Conservation (phyloP, 495 filamentous ascomycete genomes). For the Penicillium chermesinum region DNA sequence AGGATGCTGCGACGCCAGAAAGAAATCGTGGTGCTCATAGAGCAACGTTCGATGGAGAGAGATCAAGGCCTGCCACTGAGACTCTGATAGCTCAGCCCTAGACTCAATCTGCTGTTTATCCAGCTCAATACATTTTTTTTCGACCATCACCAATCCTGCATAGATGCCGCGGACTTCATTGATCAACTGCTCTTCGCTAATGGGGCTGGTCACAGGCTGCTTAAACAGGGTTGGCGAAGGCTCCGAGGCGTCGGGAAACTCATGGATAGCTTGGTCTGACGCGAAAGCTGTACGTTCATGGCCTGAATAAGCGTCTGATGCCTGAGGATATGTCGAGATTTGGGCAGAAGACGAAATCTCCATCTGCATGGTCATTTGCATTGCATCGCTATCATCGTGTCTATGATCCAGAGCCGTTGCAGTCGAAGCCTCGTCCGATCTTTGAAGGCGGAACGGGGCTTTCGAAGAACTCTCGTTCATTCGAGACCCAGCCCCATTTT, state of each 20-base stretch:
- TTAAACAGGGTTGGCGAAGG: slow-evolving; percentile 26
- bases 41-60: slow-evolving; percentile 67
- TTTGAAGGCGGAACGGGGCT: neutral
- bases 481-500: neutral
- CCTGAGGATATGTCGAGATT: neutral
- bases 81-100: slow-evolving; percentile 43
- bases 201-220: slow-evolving; percentile 61
- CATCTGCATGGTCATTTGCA: neutral
- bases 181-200: slow-evolving; percentile 70
- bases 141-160: slow-evolving; percentile 70
- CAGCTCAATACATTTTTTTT: slow-evolving; percentile 71
- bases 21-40: slow-evolving; percentile 78
- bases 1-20: slow-evolving; percentile 72
- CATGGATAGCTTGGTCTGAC: neutral
- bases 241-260: neutral
- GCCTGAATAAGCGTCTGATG: neutral
- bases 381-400: neutral
- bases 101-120: slow-evolving; percentile 53
- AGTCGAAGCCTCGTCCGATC: neutral
- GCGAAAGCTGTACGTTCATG: neutral
- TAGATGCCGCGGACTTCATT: slow-evolving; percentile 69
- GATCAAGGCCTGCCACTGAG: slow-evolving; percentile 70
- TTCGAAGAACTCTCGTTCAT: neutral
- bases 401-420: neutral
- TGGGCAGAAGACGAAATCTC: neutral